These are phyloP conservation scores for Erodium maritimum DNA, from an alignment of 345 rosid species.

Conservation along the genomic window DNA sequence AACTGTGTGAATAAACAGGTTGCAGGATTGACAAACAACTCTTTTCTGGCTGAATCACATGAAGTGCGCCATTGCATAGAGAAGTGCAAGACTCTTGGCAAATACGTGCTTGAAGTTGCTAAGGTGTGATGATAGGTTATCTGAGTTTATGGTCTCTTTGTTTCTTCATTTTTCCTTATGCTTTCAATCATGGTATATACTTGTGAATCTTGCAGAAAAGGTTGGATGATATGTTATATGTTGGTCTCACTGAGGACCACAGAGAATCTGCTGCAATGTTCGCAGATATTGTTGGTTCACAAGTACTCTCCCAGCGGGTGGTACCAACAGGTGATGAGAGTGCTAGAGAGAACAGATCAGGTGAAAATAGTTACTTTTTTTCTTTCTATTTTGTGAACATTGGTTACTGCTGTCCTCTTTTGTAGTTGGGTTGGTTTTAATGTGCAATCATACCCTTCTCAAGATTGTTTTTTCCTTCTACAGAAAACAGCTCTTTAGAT, in stretches of 20 bases:
- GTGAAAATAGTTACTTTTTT: no score
- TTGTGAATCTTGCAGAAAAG: constrained; percentile 77
- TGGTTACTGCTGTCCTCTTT: no score
- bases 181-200: constrained; percentile 29
- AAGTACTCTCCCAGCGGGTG: constrained; percentile 62
- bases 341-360: no score
- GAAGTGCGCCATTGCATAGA: constrained; percentile 81
- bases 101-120: constrained; percentile 68
- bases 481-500: no score
- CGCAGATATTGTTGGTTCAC: constrained; percentile 86
- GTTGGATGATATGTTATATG: constrained; percentile 83
- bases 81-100: constrained; percentile 59
- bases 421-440: no score
- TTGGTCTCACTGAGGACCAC: constrained; percentile 91
- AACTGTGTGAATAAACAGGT: constrained; percentile 30
- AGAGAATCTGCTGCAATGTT: constrained; percentile 89
- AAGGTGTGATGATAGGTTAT: constrained; percentile 39
- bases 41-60: constrained; percentile 56
- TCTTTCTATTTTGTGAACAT: no score
- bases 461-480: no score
- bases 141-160: no score
- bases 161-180: constrained; percentile 15
- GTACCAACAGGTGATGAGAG: constrained; percentile 10
- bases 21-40: constrained; percentile 94
- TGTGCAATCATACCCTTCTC: no score